A percentile compares a stretch with the other conserved stretches of the same genome.
Conservation (phyloP, 768 basidiomycete genomes). For the Podaxis sp. region DNA sequence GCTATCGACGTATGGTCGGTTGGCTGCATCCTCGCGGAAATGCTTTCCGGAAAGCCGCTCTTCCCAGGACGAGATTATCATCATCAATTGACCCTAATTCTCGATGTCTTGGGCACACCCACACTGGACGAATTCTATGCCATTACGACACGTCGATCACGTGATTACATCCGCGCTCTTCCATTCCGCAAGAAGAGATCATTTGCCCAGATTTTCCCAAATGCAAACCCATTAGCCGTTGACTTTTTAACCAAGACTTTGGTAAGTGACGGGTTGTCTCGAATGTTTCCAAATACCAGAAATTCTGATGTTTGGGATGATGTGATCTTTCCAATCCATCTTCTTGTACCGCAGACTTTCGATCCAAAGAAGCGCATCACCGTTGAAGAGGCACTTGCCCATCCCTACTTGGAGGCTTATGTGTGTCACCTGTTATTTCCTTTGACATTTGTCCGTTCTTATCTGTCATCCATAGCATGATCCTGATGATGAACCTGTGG, state of each 20-base stretch:
- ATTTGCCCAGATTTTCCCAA: slow-evolving; percentile 86
- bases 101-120: slow-evolving; percentile 96
- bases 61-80: slow-evolving; percentile 98
- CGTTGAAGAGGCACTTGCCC: slow-evolving; percentile 91
- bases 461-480: slow-evolving; percentile 61
- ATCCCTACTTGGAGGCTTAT: slow-evolving; percentile 94
- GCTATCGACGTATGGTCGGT: slow-evolving; percentile 91
- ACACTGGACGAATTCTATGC: slow-evolving; percentile 98
- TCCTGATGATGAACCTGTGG: slow-evolving; percentile 94
- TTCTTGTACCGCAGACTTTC: slow-evolving; percentile 63
- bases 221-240: slow-evolving; percentile 74
- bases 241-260: slow-evolving; percentile 80
- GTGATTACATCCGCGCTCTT: slow-evolving; percentile 92
- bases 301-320: slow-evolving; percentile 1
- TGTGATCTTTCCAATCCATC: background rate
- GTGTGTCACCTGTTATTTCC: slow-evolving; percentile 40
- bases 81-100: slow-evolving; percentile 92
- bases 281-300: background rate
- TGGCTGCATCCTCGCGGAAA: slow-evolving; percentile 90
- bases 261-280: slow-evolving; percentile 37
- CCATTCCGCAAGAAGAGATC: slow-evolving; percentile 89
- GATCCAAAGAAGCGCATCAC: slow-evolving; percentile 97
- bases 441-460: slow-evolving; percentile 12
- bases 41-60: slow-evolving; percentile 94
- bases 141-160: slow-evolving; percentile 87